Evolutionary conservation across 768 basidiomycete genomes (phyloP).

Genomic region (Solioccasus polychromus): DNA sequence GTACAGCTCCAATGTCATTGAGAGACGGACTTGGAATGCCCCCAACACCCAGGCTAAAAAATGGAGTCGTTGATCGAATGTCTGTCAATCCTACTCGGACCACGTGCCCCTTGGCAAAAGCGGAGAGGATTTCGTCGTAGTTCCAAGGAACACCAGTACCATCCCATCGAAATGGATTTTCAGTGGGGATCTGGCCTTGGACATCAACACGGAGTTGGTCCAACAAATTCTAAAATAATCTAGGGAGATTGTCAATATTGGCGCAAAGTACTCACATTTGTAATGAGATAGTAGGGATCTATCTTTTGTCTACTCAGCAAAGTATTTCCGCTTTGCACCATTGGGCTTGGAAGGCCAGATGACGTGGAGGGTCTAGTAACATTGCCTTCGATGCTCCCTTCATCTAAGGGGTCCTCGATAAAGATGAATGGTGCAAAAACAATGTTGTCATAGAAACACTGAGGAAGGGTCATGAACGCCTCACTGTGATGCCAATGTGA

Average conservation of each 20-base stretch:
- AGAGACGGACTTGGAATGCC: slow-evolving; percentile 32
- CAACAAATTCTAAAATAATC: slow-evolving; percentile 52
- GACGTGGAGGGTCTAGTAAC: slow-evolving; percentile 40
- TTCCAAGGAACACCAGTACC: slow-evolving; percentile 68
- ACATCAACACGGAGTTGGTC: slow-evolving; percentile 69
- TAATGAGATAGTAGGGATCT: slow-evolving; percentile 91
- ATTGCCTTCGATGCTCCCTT: slow-evolving; percentile 43
- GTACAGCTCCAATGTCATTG: slow-evolving; percentile 24
- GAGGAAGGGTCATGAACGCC: slow-evolving; percentile 1
- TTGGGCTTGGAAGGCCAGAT: slow-evolving; percentile 27
- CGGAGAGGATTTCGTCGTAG: slow-evolving; percentile 58
- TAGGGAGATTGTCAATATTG: slow-evolving; percentile 2
- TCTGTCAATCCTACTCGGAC: slow-evolving; percentile 54
- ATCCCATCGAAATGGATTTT: slow-evolving; percentile 65
- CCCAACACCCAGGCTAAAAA: slow-evolving; percentile 40
- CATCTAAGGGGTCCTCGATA: slow-evolving; percentile 86
- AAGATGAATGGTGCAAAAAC: slow-evolving; percentile 96
- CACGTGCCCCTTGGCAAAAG: slow-evolving; percentile 58
- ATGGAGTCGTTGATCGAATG: slow-evolving; percentile 38
- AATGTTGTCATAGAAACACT: slow-evolving; percentile 98
- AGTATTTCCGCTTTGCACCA: slow-evolving; percentile 33
- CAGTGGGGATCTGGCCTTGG: slow-evolving; percentile 50
- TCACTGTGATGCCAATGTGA: not conserved
- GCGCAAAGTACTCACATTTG: slow-evolving; percentile 50
- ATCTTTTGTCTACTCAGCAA: slow-evolving; percentile 64